phyloP scores from a whole-genome alignment of 208 protist genomes.

The Leishmania tarentolae region DNA sequence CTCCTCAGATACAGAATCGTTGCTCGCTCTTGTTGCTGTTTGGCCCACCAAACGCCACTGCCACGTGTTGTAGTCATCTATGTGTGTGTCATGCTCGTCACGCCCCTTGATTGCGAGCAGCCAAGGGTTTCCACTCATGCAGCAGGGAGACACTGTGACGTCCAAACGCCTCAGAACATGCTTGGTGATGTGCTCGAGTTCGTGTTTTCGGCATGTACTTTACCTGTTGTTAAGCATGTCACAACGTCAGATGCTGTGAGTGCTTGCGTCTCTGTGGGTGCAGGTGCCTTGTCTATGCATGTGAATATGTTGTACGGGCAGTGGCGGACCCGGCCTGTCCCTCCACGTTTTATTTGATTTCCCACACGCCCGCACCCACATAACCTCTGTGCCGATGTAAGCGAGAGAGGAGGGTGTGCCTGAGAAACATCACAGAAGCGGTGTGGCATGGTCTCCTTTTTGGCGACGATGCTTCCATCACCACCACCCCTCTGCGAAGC shows the following conservation, averaged over 20 bases:
- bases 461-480: neutral
- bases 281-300: neutral
- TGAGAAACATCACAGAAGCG: neutral
- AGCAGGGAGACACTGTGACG: neutral
- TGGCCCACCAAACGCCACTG: neutral
- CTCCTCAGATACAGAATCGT: neutral
- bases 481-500: neutral
- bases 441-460: neutral
- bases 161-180: neutral
- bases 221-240: neutral
- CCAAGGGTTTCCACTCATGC: neutral
- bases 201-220: neutral
- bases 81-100: neutral
- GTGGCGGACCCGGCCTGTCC: too few species aligned
- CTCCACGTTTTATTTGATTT: neutral
- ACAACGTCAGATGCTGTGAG: neutral
- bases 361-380: too few species aligned
- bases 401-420: neutral
- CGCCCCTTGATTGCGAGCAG: neutral
- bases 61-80: neutral
- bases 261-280: neutral
- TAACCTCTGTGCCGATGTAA: neutral
- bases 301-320: neutral
- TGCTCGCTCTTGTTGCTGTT: neutral
- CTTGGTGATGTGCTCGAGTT: neutral